Evolutionary conservation across 257 asterid genomes (phyloP), one percentile per base, ranked within the genome.

Genomic region (Petunia axillaris): DNA sequence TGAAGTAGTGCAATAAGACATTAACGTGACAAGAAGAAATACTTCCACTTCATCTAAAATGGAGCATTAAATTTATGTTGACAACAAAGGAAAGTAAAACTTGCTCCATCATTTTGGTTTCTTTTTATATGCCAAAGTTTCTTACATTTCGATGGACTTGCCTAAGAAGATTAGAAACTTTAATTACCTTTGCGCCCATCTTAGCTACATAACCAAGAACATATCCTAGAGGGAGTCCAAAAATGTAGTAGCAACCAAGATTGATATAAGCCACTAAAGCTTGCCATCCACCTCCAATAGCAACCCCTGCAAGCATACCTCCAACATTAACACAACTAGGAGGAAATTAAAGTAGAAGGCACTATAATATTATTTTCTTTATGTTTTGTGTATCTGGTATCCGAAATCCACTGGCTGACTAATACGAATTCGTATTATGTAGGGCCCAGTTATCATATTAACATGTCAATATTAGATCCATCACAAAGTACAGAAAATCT

Each of bases 221-320:
- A 68, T 66, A 89, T 25, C 98, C 98, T 0, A 93, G 79, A 64
- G 96, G 97, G 46, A 93, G 83, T 63, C 97, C 97, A 64, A 91
- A 88, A 59, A 89, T 71, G 65, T 93, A 91, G 64, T 93, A 93
- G 46, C 91, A 85, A 50, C 80, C 98, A 89, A 93, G 86, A 86
- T 93, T 93, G 70, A 93, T 93, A 76, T 87, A 90, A 43, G 97
- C 98, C 64, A 93, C 98, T 8, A 91, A 80, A 74, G 90, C 91
- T 87, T 91, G 97, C 98, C 98, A 93, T 73, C 97, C 97, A 55
- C 97, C 93, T 82, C 97, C 97, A 15, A 93, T 85, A 0, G 97
- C 97, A 64, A 91, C 97, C 41, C 97, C 98, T 91, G 86, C 87
- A 78, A 60, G 2, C 77, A 46, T 25, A 25, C 25, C 25, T 25